phyloP scores from a whole-genome alignment of 352 stramenopile species.

The Aphanomyces invadans region DNA sequence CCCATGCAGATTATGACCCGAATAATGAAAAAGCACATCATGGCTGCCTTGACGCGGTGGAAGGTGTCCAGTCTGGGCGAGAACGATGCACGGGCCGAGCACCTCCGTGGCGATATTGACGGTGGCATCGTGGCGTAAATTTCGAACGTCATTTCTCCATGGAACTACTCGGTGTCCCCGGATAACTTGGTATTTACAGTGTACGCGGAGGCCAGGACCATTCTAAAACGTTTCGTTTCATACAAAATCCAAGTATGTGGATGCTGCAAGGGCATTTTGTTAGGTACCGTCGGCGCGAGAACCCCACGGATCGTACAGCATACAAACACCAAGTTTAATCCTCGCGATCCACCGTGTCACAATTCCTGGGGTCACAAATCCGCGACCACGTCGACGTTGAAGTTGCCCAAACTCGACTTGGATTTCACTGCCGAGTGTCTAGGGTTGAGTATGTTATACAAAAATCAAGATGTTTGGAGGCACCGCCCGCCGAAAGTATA shows the following conservation, averaged over 20 bases:
- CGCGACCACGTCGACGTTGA: no score
- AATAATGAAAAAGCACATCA: no score
- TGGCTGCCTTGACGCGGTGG: no score
- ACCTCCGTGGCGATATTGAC: background rate
- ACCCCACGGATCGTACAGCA: slow-evolving; percentile 5
- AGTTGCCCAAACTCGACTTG: slow-evolving; percentile 13
- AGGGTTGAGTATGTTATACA: background rate
- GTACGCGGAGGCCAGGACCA: background rate
- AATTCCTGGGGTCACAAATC: background rate
- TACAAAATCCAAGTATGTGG: background rate
- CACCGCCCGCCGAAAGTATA: no score
- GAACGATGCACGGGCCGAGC: background rate
- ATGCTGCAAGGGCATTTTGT: background rate
- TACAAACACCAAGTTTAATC: slow-evolving; percentile 2
- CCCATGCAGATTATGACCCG: no score
- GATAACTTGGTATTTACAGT: background rate
- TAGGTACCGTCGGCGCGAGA: background rate
- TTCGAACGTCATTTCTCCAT: background rate
- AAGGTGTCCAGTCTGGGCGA: background rate
- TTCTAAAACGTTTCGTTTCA: background rate
- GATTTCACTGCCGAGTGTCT: slow-evolving; percentile 9
- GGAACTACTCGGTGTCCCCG: background rate
- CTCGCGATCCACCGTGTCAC: background rate
- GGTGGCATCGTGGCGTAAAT: background rate
- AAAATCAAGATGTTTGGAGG: slow-evolving; percentile 11